A percentile compares a stretch with the other conserved stretches of the same genome.
phyloP scores from a whole-genome alignment of 495 filamentous ascomycete species.

The Clavariopsis aquatica region DNA sequence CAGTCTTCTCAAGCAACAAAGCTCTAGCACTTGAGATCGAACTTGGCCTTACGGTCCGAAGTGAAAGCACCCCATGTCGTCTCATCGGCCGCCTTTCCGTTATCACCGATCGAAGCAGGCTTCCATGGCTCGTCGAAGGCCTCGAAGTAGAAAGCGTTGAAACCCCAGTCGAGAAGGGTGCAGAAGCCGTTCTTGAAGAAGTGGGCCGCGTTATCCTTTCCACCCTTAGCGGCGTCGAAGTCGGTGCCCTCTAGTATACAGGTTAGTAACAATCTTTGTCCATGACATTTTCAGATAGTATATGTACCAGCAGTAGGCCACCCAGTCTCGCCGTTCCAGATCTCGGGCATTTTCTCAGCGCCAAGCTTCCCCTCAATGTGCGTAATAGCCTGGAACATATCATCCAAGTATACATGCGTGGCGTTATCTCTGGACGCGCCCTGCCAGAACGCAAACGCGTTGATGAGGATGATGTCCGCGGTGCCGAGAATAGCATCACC shows the following conservation, averaged over 20 bases:
- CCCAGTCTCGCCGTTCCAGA: constrained; percentile 79
- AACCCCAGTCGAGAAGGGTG: constrained; percentile 68
- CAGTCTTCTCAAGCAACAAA: not conserved
- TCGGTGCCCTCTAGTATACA: constrained; percentile 55
- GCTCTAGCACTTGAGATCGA: constrained; percentile 56
- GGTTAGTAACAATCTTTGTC: constrained; percentile 2
- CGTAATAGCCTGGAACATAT: constrained; percentile 69
- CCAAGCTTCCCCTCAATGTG: constrained; percentile 66
- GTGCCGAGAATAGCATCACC: constrained; percentile 65
- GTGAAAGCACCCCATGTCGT: constrained; percentile 77
- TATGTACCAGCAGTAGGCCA: constrained; percentile 59
- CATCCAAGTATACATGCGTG: constrained; percentile 69
- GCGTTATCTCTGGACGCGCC: constrained; percentile 63
- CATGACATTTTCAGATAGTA: not conserved
- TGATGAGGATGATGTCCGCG: constrained; percentile 69
- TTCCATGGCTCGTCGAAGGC: constrained; percentile 83
- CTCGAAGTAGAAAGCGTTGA: constrained; percentile 82
- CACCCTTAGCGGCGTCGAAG: constrained; percentile 65
- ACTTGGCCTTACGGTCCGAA: constrained; percentile 63
- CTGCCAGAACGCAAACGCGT: constrained; percentile 89
- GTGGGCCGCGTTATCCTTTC: constrained; percentile 57
- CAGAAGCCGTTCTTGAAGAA: constrained; percentile 73
- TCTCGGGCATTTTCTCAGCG: constrained; percentile 50
- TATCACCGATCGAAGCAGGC: constrained; percentile 67
- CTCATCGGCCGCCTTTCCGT: constrained; percentile 68